A percentile compares a stretch with the other conserved stretches of the same genome.
Conservation (phyloP, 2,329 filamentous ascomycete genomes). For the Onygenales sp. region DNA sequence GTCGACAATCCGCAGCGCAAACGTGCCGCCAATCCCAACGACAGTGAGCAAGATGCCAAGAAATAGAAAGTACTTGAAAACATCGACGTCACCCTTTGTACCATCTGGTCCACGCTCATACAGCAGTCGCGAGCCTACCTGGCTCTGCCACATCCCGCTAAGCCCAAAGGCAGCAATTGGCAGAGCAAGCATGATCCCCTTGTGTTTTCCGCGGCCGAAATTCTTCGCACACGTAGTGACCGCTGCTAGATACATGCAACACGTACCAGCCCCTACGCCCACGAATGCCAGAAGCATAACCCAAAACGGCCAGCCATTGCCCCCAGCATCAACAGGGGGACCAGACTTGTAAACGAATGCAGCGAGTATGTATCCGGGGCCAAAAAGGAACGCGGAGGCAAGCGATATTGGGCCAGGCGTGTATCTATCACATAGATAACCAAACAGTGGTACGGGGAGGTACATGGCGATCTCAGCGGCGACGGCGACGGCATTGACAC, state of each 20-base stretch:
- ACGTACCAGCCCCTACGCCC: constrained; percentile 71
- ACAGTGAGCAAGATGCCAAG: constrained; percentile 60
- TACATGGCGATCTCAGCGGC: constrained; percentile 83
- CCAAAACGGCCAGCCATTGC: constrained; percentile 59
- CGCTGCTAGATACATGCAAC: constrained; percentile 77
- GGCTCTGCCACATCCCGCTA: constrained; percentile 92
- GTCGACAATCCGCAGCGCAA: constrained; percentile 64
- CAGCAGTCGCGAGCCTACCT: constrained; percentile 70
- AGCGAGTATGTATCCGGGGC: constrained; percentile 71
- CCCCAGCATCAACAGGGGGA: constrained; percentile 42
- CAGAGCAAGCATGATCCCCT: constrained; percentile 77
- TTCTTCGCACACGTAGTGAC: constrained; percentile 98
- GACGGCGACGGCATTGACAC: constrained; percentile 85
- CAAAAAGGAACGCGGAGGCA: constrained; percentile 64
- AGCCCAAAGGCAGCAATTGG: constrained; percentile 90
- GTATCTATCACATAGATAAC: constrained; percentile 83
- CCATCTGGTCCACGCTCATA: constrained; percentile 60
- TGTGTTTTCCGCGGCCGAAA: constrained; percentile 79
- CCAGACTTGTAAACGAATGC: constrained; percentile 64
- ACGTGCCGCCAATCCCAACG: constrained; percentile 63
- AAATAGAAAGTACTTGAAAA: constrained; percentile 83
- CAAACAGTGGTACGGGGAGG: constrained; percentile 79
- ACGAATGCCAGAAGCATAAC: constrained; percentile 82
- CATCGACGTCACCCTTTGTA: constrained; percentile 52
- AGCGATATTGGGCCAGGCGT: constrained; percentile 70